These are phyloP conservation scores for Hymenoscyphus scutula DNA, from an alignment of 2,329 filamentous ascomycete species.

Conservation along the genomic window DNA sequence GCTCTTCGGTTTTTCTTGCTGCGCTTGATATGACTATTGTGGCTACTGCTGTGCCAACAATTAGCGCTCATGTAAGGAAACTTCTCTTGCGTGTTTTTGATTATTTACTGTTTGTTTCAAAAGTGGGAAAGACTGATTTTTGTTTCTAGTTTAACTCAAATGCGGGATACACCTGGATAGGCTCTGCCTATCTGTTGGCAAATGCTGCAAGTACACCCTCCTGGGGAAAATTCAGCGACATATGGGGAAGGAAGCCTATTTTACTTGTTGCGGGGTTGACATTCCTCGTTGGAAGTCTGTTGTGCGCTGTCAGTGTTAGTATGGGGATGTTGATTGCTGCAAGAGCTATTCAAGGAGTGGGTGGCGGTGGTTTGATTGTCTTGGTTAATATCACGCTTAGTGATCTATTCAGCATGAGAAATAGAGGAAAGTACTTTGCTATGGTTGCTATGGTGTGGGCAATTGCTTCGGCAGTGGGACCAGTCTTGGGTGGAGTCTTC, in stretches of 20 bases:
- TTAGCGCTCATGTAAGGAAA: slow-evolving; percentile 43
- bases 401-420: slow-evolving; percentile 51
- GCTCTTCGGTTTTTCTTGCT: slow-evolving; percentile 35
- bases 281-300: slow-evolving; percentile 52
- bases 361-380: slow-evolving; percentile 50
- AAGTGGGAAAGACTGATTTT: neutral
- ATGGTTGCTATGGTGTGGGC: slow-evolving; percentile 59
- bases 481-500: slow-evolving; percentile 64
- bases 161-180: slow-evolving; percentile 69
- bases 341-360: slow-evolving; percentile 48
- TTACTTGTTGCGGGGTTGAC: slow-evolving; percentile 47
- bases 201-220: slow-evolving; percentile 61
- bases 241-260: slow-evolving; percentile 56
- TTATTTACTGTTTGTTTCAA: neutral
- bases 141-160: slow-evolving; percentile 44
- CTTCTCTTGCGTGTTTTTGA: neutral
- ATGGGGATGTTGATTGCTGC: slow-evolving; percentile 47
- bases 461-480: slow-evolving; percentile 62
- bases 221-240: slow-evolving; percentile 64
- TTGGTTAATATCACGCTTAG: slow-evolving; percentile 54
- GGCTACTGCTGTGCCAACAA: slow-evolving; percentile 60
- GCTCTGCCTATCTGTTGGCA: slow-evolving; percentile 68
- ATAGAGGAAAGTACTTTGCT: slow-evolving; percentile 54
- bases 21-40: slow-evolving; percentile 50
- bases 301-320: slow-evolving; percentile 46